A percentile compares a stretch with the other conserved stretches of the same genome.
Conservation (phyloP, 805 yeast genomes). For the Candida andamanensis region DNA sequence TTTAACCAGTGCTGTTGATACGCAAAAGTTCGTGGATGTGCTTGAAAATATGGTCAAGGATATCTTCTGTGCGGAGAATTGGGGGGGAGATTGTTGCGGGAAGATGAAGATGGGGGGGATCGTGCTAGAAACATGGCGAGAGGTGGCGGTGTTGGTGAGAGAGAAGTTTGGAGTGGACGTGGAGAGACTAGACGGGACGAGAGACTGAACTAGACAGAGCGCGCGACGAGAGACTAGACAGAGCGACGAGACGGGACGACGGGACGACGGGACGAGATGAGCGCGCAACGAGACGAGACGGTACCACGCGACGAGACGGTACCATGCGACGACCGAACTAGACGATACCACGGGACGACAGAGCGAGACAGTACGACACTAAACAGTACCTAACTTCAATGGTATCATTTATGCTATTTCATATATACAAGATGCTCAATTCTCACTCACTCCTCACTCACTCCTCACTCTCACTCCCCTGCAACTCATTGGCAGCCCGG, state of each 20-base stretch:
- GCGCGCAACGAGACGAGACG: no score
- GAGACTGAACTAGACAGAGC: no score
- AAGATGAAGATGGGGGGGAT: constrained; percentile 15
- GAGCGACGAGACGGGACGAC: no score
- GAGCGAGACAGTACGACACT: no score
- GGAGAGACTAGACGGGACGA: constrained; percentile 7
- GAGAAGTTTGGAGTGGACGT: constrained; percentile 11
- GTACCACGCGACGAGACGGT: no score
- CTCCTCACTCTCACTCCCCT: not conserved
- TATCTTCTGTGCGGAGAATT: constrained; percentile 8
- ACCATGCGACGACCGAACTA: no score
- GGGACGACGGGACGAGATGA: no score
- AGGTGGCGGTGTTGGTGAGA: constrained; percentile 6
- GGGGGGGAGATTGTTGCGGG: constrained; percentile 15
- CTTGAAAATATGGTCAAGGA: constrained; percentile 18
- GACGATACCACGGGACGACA: no score
- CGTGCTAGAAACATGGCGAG: constrained; percentile 15
- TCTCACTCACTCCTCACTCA: not conserved
- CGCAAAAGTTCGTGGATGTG: constrained; percentile 11
- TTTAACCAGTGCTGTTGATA: constrained; percentile 16
- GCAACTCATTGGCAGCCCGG: not conserved
- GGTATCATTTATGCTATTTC: not conserved
- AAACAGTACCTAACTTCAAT: not conserved
- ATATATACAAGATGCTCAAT: constrained; percentile 1
- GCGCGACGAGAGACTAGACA: no score